Evolutionary conservation across 169 alveolate genomes (phyloP).

Genomic region (Plasmodium inui): DNA sequence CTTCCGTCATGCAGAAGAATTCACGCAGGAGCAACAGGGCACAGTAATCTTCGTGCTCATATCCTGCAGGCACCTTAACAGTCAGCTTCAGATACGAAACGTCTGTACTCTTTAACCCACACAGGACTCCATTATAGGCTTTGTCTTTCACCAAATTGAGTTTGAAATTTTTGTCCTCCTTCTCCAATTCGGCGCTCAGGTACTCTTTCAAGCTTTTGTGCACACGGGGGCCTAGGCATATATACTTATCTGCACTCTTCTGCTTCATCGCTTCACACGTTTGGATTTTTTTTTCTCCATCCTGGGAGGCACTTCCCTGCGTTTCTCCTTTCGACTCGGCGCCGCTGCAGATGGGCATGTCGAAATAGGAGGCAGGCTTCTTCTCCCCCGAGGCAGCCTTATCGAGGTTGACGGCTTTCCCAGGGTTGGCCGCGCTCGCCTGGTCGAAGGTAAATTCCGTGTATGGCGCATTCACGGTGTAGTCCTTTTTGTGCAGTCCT

Average conservation of each 20-base stretch:
- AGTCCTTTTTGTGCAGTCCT: not conserved
- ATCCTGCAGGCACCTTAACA: slow-evolving; percentile 80
- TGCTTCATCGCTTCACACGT: not conserved
- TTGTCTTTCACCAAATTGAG: slow-evolving; percentile 20
- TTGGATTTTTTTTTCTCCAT: not conserved
- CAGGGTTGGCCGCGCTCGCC: not conserved
- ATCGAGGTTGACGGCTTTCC: not conserved
- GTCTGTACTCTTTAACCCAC: slow-evolving; percentile 79
- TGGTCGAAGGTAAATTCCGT: not conserved
- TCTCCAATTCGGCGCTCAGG: slow-evolving; percentile 34
- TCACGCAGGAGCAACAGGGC: slow-evolving; percentile 75
- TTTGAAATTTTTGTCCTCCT: slow-evolving; percentile 26
- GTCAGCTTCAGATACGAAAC: slow-evolving; percentile 77
- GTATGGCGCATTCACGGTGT: not conserved
- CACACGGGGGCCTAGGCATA: slow-evolving; percentile 32
- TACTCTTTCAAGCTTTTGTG: slow-evolving; percentile 67
- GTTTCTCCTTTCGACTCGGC: not conserved
- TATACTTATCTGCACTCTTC: not conserved
- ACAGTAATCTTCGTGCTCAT: slow-evolving; percentile 73
- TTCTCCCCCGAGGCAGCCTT: not conserved
- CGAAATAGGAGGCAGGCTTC: not conserved
- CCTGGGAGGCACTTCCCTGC: not conserved
- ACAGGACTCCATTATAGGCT: slow-evolving; percentile 59
- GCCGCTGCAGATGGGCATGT: no score
- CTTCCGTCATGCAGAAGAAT: slow-evolving; percentile 83